Percentiles rank a stretch among this genome's conserved stretches.
phyloP scores from a whole-genome alignment of 257 asterid species.

The Eustoma russellianum region DNA sequence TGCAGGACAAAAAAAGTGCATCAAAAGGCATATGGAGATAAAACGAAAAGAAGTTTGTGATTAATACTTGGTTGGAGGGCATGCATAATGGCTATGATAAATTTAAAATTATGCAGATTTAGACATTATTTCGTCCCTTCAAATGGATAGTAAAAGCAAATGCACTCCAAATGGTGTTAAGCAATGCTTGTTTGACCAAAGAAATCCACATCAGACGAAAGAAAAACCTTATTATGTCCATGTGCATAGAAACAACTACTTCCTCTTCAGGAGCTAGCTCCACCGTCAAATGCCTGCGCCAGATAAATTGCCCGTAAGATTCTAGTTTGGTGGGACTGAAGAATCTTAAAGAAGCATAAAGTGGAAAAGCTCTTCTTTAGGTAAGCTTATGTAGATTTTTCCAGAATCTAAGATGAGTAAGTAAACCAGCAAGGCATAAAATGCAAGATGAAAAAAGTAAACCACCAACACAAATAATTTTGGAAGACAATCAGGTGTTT shows the following conservation, averaged over 20 bases:
- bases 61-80: not conserved
- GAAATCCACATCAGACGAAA: conserved; percentile 8
- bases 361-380: too few relatives aligned
- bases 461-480: too few relatives aligned
- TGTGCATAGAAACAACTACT: conserved; percentile 80
- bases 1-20: too few relatives aligned
- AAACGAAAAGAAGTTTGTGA: too few relatives aligned
- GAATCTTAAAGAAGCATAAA: too few relatives aligned
- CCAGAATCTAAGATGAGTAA: too few relatives aligned
- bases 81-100: not conserved
- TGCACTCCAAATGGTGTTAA: not conserved
- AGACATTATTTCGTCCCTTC: not conserved
- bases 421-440: too few relatives aligned
- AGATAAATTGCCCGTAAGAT: conserved; percentile 1
- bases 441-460: too few relatives aligned
- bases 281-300: conserved; percentile 64
- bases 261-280: conserved; percentile 97
- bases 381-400: too few relatives aligned
- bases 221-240: conserved; percentile 69
- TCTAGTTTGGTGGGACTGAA: too few relatives aligned
- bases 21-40: too few relatives aligned
- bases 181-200: not conserved
- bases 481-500: too few relatives aligned
- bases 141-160: not conserved
- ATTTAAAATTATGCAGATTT: not conserved